Base-by-base conservation (phyloP, 1,139 yeast genomes). In the Lodderomyces pseudojiufengensis region DNA sequence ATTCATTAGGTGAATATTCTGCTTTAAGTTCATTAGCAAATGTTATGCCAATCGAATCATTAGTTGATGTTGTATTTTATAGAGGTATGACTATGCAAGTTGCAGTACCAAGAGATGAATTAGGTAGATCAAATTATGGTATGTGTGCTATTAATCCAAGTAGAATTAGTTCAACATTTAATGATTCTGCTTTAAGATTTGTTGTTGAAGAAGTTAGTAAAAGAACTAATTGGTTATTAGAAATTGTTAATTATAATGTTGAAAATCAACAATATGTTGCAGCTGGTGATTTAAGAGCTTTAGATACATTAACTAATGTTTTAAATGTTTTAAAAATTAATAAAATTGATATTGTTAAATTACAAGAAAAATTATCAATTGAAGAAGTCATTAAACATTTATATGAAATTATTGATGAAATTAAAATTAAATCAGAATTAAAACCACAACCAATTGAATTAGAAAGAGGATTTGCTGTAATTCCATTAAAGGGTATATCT, bases 31-130 rank as follows among this genome's bases (percentile, higher is more conserved):
- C 98, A 16, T 76, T 92, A 57, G 98, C 97, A 40, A 95, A 92
- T 60, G 97, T 94, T 42, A 90, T 92, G 97, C 96, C 98, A 39
- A 90, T 94, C 55, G 98, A 94, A 70, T 84, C 95, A 8, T 76
- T 92, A 52, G 98, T 92, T 40, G 99, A 92, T 63, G 96, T 92
- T 62, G 98, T 92, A 32, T 92, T 92, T 77, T 94, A 92, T 77
- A 82, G 99, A 74, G 99, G 99, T 77, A 92, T 92, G 98, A 92
- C 99, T 33, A 92, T 92, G 98, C 98, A 92, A 75, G 98, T 92
- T 48, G 98, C 98, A 32, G 99, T 92, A 48, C 97, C 97, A 57
- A 82, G 99, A 70, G 99, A 92, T 65, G 77, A 81, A 41, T 61
- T 68, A 36, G 99, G 99, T 35, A 84, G 98, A 70, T 92, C 98